Evolutionary conservation across 2,329 filamentous ascomycete genomes (phyloP), one percentile per base, ranked within the genome.

Genomic region (Aspergillus awamori): DNA sequence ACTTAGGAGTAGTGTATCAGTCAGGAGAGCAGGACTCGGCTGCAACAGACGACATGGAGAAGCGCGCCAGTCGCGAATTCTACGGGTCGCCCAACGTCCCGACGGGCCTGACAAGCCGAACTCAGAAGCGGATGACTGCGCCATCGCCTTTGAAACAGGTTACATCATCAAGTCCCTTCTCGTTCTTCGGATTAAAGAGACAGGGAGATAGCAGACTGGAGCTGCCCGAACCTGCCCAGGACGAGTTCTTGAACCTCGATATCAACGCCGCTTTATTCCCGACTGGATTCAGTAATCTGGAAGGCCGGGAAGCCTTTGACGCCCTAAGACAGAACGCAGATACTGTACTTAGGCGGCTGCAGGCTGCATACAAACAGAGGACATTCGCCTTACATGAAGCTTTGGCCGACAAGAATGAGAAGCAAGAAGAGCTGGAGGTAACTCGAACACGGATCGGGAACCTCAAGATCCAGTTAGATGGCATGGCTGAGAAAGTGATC

Each of bases 381-480:
- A 78, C 77, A 1, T 78, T 81, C 56, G 78, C 79, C 30, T 74
- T 88, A 47, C 79, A 81, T 41, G 80, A 83, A 62, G 78, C 81
- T 3, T 74, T 81, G 38, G 82, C 82, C 4, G 84, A 87, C 66
- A 82, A 85, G 61, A 82, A 81, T 55, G 82, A 83, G 10, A 83
- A 85, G 65, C 78, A 80, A n/a, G 86, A 88, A 64, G 86, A 88
- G 70, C 78, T 86, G 0, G 84, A 87, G 62, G 86, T 87, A 66
- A 81, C 84, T 13, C 80, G 86, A 36, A 86, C 84, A 41, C 80
- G 85, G 7, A 80, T 83, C 13, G 77, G 81, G 39, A 83, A 87
- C 66, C 74, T 88, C 57, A 87, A 87, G 73, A 78, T 83, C 64
- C 86, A 88, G 71, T 77, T 89, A 20, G 83, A 87, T 69, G 84